Evolutionary conservation across 2,329 filamentous ascomycete species (phyloP).

Genomic region (Byssothecium circinans): DNA sequence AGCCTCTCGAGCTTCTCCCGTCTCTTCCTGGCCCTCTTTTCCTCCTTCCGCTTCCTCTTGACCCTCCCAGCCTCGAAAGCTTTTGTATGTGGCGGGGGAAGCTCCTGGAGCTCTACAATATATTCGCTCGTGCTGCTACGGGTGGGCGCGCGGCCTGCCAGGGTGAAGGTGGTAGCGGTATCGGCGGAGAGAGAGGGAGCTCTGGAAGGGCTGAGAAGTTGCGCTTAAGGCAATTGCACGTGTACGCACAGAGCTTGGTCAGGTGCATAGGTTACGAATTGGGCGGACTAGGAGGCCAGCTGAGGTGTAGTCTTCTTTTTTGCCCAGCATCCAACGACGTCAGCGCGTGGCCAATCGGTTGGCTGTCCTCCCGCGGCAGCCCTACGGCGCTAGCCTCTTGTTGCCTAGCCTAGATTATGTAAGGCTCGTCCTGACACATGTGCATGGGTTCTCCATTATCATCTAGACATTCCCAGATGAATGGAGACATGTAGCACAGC

Average conservation of each 20-base stretch:
- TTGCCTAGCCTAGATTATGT: no score
- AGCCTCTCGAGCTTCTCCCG: slow-evolving; percentile 69
- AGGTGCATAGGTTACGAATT: neutral
- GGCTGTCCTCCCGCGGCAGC: slow-evolving; percentile 1
- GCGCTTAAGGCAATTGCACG: neutral
- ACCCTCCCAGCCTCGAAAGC: neutral
- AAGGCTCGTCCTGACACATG: no score
- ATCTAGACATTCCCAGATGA: no score
- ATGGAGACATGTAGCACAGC: no score
- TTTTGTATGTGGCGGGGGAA: slow-evolving; percentile 10
- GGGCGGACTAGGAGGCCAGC: neutral
- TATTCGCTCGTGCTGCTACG: slow-evolving; percentile 21
- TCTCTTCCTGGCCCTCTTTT: slow-evolving; percentile 49
- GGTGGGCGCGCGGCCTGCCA: slow-evolving; percentile 27
- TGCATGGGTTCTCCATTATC: no score
- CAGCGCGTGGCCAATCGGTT: slow-evolving; percentile 8
- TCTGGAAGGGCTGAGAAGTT: no score
- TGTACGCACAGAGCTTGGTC: neutral
- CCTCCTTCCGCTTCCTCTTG: slow-evolving; percentile 15
- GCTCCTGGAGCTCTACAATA: slow-evolving; percentile 38
- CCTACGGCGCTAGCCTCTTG: neutral
- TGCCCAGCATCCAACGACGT: neutral
- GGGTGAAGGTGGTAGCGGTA: slow-evolving; percentile 16
- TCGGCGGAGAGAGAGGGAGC: neutral
- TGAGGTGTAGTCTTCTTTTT: slow-evolving; percentile 1